These are phyloP conservation scores for Fusarium avenaceum DNA, from an alignment of 2,329 filamentous ascomycete genomes.

Conservation along the genomic window DNA sequence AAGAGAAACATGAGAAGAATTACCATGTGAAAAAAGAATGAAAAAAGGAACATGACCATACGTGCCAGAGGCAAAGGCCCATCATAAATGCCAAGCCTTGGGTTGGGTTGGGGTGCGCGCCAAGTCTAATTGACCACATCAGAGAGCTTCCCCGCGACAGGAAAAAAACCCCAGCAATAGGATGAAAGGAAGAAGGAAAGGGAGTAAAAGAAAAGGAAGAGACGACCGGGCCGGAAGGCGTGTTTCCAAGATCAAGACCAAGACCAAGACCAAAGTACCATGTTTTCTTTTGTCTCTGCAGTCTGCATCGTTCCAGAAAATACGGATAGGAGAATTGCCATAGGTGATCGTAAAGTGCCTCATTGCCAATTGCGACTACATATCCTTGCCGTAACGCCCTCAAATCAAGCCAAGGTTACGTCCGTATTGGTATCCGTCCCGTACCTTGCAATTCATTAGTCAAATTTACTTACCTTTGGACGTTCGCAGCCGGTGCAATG, in stretches of 20 bases:
- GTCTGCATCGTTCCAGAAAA: conserved; percentile 5
- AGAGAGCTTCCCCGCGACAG: conserved; percentile 26
- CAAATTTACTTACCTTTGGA: conserved; percentile 19
- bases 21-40: conserved; percentile 23
- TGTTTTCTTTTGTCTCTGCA: neutral
- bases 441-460: conserved; percentile 22
- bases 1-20: conserved; percentile 9
- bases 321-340: neutral
- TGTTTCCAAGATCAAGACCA: conserved; percentile 12
- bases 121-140: conserved; percentile 2
- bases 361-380: conserved; percentile 25
- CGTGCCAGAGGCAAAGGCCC: conserved; percentile 24
- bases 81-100: conserved; percentile 22
- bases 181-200: conserved; percentile 8
- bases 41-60: conserved; percentile 7
- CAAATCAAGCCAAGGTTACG: conserved; percentile 25
- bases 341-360: conserved; percentile 28
- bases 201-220: conserved; percentile 4
- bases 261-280: conserved; percentile 3
- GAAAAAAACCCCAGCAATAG: conserved; percentile 24
- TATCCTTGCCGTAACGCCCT: conserved; percentile 27
- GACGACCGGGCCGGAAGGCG: conserved; percentile 24
- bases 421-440: neutral
- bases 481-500: conserved; percentile 33
- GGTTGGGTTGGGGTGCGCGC: conserved; percentile 8